Base-by-base conservation (phyloP, 2,329 filamentous ascomycete species). In the Fusarium cyanostomum region DNA sequence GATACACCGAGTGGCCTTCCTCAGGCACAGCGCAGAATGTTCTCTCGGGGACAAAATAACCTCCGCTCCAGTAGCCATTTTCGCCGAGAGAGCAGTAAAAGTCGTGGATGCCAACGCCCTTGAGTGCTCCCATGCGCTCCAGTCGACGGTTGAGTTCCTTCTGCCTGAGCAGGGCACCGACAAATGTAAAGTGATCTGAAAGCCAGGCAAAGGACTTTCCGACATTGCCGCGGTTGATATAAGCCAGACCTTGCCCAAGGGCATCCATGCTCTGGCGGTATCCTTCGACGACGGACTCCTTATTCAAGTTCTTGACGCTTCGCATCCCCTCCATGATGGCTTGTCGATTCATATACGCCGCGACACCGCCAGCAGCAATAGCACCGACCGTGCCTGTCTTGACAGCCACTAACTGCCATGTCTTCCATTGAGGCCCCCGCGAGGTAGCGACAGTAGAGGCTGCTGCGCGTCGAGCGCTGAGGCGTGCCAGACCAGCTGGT, bases 181-280 rank as follows among this genome's bases (percentile, higher is more conserved):
- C 90, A 70, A 96, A 97, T 31, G 92, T 91, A 48, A 96, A 86
- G 74, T 97, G 93, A 13, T 90, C 91, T 0, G 89, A 88, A 5
- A 94, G 86, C 88, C 92, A 96, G 15, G 83, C 85, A 66, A 92
- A 90, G 1, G 92, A 91, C 52, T 87, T 84, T 3, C 88, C 88
- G 3, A 86, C 83, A 37, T 83, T 86, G 12, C 84, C 83, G 7
- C 82, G 78, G 71, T 85, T 86, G 71, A 86, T 79, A 62, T 86
- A 86, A 10, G 83, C 83, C 8, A 85, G 77, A 2, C 82, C 84
- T 59, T 85, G 82, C 11, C 81, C 82, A 21, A 84, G 73, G 3
- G 80, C 76, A 52, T 81, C 82, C 28, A 84, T 76, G 21, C 80
- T 73, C 44, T 82, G 78, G 38, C 81, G 80, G 59, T 84, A 84